These are phyloP conservation scores for Agrostemma githago DNA, from an alignment of 148 eudicot species.

Conservation along the genomic window DNA sequence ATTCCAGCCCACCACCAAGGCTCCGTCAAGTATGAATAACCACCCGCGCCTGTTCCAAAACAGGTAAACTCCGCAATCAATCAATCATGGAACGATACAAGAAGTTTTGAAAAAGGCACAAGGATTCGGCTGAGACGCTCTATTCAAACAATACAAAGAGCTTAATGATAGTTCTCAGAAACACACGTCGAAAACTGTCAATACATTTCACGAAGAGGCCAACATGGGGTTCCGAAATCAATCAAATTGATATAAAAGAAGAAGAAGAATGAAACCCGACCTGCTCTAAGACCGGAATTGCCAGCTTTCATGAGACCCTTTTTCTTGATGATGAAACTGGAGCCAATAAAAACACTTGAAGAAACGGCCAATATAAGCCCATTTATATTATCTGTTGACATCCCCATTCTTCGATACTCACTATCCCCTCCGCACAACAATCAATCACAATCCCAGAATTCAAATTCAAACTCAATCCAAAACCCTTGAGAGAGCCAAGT, in stretches of 20 bases:
- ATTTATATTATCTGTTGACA: slow-evolving; percentile 54
- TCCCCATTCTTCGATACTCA: slow-evolving; percentile 28
- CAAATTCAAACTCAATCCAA: slow-evolving; percentile 9
- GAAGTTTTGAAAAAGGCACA: background rate
- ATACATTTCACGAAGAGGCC: background rate
- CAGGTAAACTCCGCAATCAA: slow-evolving; percentile 7
- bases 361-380: slow-evolving; percentile 79
- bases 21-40: slow-evolving; percentile 66
- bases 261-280: slow-evolving; percentile 55
- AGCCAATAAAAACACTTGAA: slow-evolving; percentile 85
- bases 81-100: background rate
- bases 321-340: slow-evolving; percentile 91
- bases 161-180: background rate
- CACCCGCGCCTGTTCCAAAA: slow-evolving; percentile 67
- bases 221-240: background rate
- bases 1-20: slow-evolving; percentile 99
- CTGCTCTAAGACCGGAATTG: slow-evolving; percentile 66
- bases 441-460: slow-evolving; percentile 11
- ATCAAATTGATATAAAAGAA: background rate
- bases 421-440: background rate
- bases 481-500: slow-evolving; percentile 25
- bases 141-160: background rate
- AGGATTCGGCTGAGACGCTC: background rate
- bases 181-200: background rate
- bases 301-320: slow-evolving; percentile 82